These are phyloP conservation scores for Phyllosticta ampelicida DNA, from an alignment of 2,329 filamentous ascomycete species.

Conservation along the genomic window DNA sequence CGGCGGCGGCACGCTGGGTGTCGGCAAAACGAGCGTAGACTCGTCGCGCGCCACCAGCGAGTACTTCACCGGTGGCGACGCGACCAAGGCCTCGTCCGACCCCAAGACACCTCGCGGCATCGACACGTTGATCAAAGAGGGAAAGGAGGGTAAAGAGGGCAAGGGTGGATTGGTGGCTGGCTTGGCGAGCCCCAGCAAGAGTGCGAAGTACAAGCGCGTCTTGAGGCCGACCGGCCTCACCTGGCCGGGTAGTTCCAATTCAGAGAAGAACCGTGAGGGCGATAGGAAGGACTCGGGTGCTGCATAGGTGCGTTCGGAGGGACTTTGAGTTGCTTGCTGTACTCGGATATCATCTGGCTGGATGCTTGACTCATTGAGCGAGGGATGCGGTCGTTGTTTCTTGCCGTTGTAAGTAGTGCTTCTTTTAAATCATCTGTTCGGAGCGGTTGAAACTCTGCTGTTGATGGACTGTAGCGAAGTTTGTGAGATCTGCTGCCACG, in stretches of 20 bases:
- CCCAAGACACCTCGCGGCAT: background rate
- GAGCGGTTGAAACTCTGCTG: too few relatives aligned
- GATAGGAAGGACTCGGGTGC: background rate
- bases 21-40: background rate
- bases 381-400: background rate
- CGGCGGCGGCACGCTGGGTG: background rate
- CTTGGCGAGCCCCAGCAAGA: background rate
- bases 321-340: background rate
- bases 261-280: background rate
- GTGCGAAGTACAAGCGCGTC: background rate
- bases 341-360: background rate
- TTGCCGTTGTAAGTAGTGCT: background rate
- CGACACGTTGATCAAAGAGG: background rate
- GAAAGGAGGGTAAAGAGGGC: background rate
- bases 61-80: background rate
- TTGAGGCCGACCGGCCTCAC: background rate
- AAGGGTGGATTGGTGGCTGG: background rate
- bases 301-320: background rate
- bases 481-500: too few relatives aligned
- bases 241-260: background rate
- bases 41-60: background rate
- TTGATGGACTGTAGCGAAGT: too few relatives aligned
- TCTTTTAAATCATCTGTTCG: too few relatives aligned
- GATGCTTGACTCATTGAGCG: background rate
- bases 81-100: background rate